Conservation (phyloP, 192 early-diverging fungal species). For the Glomus cerebriforme region DNA sequence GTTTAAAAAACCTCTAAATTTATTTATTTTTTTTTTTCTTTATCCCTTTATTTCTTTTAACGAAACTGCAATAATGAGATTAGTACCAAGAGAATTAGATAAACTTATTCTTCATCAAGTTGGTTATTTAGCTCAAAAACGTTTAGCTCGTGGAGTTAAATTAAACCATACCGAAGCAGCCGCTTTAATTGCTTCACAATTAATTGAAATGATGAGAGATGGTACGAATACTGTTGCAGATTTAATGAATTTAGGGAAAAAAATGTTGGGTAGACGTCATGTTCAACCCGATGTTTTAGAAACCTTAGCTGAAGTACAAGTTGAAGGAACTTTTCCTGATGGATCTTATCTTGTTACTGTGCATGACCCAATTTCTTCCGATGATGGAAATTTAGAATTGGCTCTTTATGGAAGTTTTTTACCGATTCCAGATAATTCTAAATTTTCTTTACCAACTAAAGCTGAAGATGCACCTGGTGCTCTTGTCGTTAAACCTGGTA, state of each 20-base stretch:
- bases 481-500: conserved; percentile 64
- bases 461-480: conserved; percentile 65
- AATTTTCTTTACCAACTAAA: conserved; percentile 49
- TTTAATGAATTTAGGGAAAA: conserved; percentile 84
- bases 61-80: conserved; percentile 55
- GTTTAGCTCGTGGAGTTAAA: conserved; percentile 84
- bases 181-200: conserved; percentile 85
- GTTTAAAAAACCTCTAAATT: background rate
- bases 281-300: conserved; percentile 73
- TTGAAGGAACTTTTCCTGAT: conserved; percentile 91
- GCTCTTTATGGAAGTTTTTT: conserved; percentile 89
- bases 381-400: conserved; percentile 78
- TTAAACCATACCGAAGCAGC: conserved; percentile 87
- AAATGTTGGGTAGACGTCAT: conserved; percentile 84
- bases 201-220: conserved; percentile 89
- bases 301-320: conserved; percentile 79
- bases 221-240: conserved; percentile 84
- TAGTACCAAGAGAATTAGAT: conserved; percentile 92
- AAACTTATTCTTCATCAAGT: conserved; percentile 90
- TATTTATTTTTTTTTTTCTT: background rate
- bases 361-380: conserved; percentile 83
- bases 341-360: conserved; percentile 95
- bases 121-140: conserved; percentile 85
- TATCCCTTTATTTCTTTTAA: background rate
- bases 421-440: conserved; percentile 68